phyloP scores from a whole-genome alignment of 2,329 filamentous ascomycete genomes.

The Aspergillus uvarum region DNA sequence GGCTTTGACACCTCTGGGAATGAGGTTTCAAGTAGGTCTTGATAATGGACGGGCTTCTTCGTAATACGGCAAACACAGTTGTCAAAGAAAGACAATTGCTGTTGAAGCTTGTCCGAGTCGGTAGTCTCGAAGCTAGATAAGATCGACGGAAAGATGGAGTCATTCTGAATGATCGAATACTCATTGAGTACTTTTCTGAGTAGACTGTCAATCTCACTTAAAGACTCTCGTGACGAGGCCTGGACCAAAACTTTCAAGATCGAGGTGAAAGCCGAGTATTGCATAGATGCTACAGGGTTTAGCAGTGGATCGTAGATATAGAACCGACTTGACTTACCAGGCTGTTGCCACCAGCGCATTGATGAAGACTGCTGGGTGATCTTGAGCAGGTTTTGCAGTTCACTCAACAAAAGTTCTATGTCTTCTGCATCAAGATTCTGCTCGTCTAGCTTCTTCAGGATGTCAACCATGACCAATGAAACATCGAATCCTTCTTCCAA shows the following conservation, averaged over 20 bases:
- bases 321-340: conserved; percentile 41
- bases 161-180: conserved; percentile 37
- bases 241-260: conserved; percentile 41
- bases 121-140: conserved; percentile 38
- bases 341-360: conserved; percentile 87
- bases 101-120: conserved; percentile 31
- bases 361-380: conserved; percentile 78
- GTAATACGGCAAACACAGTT: conserved; percentile 77
- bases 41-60: conserved; percentile 76
- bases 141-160: conserved; percentile 40
- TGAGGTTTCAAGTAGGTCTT: conserved; percentile 52
- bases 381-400: conserved; percentile 76
- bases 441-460: conserved; percentile 62
- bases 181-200: conserved; percentile 38
- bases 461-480: conserved; percentile 69
- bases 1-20: conserved; percentile 35
- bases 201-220: conserved; percentile 35
- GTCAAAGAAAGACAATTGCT: conserved; percentile 71
- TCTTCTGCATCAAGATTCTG: conserved; percentile 47
- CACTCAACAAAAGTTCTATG: conserved; percentile 62
- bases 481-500: conserved; percentile 86
- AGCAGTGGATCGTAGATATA: neutral
- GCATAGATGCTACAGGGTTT: conserved; percentile 34
- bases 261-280: conserved; percentile 43
- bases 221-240: conserved; percentile 31